Conservation (phyloP, 495 filamentous ascomycete species). For the Podospora bellae-mahoneyi region DNA sequence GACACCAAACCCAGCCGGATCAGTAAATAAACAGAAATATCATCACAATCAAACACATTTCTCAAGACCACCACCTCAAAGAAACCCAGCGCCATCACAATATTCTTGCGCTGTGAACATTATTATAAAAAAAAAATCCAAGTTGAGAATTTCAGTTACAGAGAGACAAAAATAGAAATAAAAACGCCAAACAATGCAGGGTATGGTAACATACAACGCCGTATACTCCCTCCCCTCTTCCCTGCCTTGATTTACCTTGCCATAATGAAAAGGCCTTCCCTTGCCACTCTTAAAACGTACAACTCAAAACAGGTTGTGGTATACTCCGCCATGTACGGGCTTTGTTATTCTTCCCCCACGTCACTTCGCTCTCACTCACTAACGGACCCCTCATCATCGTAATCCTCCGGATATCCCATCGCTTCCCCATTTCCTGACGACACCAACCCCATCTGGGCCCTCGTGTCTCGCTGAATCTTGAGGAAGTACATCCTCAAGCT, state of each 20-base stretch:
- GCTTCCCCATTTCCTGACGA: slow-evolving; percentile 13
- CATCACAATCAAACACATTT: slow-evolving; percentile 2
- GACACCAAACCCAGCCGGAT: not conserved
- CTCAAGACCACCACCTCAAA: not conserved
- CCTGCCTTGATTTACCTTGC: not conserved
- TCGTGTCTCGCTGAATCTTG: slow-evolving; percentile 77
- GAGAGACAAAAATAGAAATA: slow-evolving; percentile 1
- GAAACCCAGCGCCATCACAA: slow-evolving; percentile 12
- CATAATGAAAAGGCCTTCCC: not conserved
- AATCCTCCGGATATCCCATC: slow-evolving; percentile 10
- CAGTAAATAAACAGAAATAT: slow-evolving; percentile 2
- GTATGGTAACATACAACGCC: slow-evolving; percentile 13
- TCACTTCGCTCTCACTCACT: slow-evolving; percentile 32
- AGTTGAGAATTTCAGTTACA: not conserved
- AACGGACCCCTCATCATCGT: slow-evolving; percentile 35
- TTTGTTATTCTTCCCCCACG: not conserved
- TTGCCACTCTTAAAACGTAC: not conserved
- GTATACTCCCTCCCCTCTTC: not conserved
- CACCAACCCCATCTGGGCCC: slow-evolving; percentile 49
- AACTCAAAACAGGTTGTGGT: not conserved
- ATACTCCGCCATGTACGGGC: not conserved
- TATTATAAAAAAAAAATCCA: not conserved
- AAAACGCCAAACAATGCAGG: slow-evolving; percentile 16
- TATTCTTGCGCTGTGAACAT: slow-evolving; percentile 10
- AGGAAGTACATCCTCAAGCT: slow-evolving; percentile 82